phyloP scores from a whole-genome alignment of 1,284 basidiomycete species.

The Calocybe gambosa region DNA sequence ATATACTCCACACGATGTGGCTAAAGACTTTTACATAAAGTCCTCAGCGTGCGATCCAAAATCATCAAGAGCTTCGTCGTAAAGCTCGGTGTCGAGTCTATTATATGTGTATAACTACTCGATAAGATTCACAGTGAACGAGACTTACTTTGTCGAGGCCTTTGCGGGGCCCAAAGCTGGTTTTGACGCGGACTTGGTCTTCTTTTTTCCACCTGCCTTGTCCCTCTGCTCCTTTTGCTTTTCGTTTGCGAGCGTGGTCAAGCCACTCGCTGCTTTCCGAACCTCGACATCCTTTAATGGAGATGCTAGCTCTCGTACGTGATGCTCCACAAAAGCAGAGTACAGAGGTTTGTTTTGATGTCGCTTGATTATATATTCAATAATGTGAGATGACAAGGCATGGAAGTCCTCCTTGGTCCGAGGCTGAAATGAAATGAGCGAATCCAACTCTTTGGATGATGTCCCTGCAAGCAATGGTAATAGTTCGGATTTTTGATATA shows the following conservation, averaged over 20 bases:
- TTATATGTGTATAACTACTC: constrained; percentile 7
- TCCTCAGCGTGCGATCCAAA: constrained; percentile 64
- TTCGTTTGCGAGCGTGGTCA: constrained; percentile 86
- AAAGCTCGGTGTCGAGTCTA: constrained; percentile 72
- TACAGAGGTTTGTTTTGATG: constrained; percentile 81
- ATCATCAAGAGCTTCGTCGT: constrained; percentile 84
- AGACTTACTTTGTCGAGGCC: constrained; percentile 50
- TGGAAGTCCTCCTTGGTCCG: constrained; percentile 84
- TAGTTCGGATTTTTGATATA: constrained; percentile 2
- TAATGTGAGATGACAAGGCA: constrained; percentile 63
- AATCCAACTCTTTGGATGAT: constrained; percentile 62
- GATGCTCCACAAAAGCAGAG: constrained; percentile 74
- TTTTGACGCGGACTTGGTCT: constrained; percentile 66
- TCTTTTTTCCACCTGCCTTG: constrained; percentile 86
- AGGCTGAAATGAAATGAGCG: constrained; percentile 67
- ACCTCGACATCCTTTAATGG: constrained; percentile 85
- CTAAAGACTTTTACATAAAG: too few species aligned
- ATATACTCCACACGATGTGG: too few species aligned
- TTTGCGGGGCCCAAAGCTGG: constrained; percentile 73
- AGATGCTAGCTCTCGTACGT: constrained; percentile 66
- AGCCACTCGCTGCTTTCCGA: constrained; percentile 74
- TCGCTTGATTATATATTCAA: constrained; percentile 66
- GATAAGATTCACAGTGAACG: constrained; percentile 3
- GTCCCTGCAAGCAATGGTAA: constrained; percentile 37
- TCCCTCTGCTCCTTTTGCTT: constrained; percentile 89